Base-by-base conservation (phyloP, 2,329 filamentous ascomycete species). In the Furcasterigmium furcatum region DNA sequence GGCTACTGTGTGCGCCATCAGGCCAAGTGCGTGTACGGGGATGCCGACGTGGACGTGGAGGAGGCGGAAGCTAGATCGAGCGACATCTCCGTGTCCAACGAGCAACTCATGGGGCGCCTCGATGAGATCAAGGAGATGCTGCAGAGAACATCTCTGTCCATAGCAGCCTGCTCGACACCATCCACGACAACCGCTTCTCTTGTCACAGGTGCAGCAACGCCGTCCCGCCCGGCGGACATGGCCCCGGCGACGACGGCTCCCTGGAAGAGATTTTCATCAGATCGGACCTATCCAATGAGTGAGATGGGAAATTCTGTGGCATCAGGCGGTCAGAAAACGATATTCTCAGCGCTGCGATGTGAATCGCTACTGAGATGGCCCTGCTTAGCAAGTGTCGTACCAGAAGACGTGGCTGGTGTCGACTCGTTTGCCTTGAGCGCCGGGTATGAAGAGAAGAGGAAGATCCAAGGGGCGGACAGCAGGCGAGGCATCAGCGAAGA, bases 341-440 rank as follows among this genome's bases (percentile, higher is more conserved):
- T 27, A 16, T 8, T 13, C 9, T 32, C 46, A 6, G 27, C 38
- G 3, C 39, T 50, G 2, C 35, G 46, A 2, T 52, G 48, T 35
- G 51, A 51, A 34, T 45, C 51, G 7, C 36, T 52, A 9, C 45
- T 52, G 6, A 44, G 45, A 19, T 52, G 48, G 46, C 48, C 51
- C 12, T 25, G 45, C 3, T 41, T 52, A 19, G 25, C 22, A 2
- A 36, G 36, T 19, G 36, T 52, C n/a, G 42, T 52, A 2, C 19
- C 46, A 10, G 32, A 44, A 4, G 45, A 46, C 4, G 47, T 46
- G n/a, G 41, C 45, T 2, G 4, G 40, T 3, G 43, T 52, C n/a
- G 47, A 52, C n/a, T 53, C 49, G 2, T 53, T 53, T 13, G 19
- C 39, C 5, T 34, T 45, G 10, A 35, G 41, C 14, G 36, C 38